A percentile compares a stretch with the other conserved stretches of the same genome.
phyloP scores from a whole-genome alignment of 306 rosid genomes.

The Comarum palustre region DNA sequence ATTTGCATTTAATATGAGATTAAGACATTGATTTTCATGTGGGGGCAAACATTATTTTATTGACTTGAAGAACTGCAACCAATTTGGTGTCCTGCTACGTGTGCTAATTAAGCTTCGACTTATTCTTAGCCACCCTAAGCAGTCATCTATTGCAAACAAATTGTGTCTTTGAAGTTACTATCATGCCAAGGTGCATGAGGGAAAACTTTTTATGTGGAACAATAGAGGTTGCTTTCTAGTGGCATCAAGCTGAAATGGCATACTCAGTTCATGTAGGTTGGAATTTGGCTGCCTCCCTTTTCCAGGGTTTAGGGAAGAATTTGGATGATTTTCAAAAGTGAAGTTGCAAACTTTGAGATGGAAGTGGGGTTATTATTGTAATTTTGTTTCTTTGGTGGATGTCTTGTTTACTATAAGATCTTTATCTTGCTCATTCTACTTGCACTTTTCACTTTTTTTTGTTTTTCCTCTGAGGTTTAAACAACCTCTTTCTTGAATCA shows the following conservation, averaged over 20 bases:
- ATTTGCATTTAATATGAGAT: not conserved
- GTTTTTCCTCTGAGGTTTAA: not conserved
- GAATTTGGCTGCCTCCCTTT: not conserved
- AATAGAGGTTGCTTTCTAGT: not conserved
- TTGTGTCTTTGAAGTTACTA: not conserved
- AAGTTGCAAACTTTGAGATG: constrained; percentile 1
- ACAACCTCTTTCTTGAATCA: not conserved
- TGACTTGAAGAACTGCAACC: not conserved
- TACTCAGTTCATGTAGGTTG: not conserved
- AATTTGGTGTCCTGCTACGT: not conserved
- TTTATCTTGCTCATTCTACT: not conserved
- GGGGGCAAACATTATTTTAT: not conserved
- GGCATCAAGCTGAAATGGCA: not conserved
- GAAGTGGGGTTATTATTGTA: not conserved
- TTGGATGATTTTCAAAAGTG: not conserved
- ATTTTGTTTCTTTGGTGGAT: not conserved
- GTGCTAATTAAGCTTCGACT: not conserved
- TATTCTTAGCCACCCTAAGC: not conserved
- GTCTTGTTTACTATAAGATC: not conserved
- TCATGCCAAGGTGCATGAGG: not conserved
- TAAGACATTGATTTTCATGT: not conserved
- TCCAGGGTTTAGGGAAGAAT: not conserved
- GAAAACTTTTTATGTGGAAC: not conserved
- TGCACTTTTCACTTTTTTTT: not conserved
- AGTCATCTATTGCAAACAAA: not conserved